phyloP scores from a whole-genome alignment of 2,329 filamentous ascomycete genomes.

The Simplicillium aogashimaense region DNA sequence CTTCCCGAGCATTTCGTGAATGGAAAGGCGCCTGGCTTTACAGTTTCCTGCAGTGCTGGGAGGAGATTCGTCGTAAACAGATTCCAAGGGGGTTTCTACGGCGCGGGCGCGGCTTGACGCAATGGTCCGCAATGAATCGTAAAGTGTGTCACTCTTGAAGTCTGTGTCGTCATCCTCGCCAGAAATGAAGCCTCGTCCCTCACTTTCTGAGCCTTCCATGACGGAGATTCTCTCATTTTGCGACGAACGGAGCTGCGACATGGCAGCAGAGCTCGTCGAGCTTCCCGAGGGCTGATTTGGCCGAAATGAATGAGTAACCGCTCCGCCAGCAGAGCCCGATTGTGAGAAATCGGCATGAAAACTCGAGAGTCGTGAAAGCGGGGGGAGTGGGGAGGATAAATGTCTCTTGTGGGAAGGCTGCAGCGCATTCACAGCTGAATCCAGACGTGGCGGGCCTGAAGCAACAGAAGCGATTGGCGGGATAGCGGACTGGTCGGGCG shows the following conservation, averaged over 20 bases:
- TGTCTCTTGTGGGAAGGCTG: constrained; percentile 28
- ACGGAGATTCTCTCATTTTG: constrained; percentile 38
- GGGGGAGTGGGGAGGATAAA: constrained; percentile 45
- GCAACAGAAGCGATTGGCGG: constrained; percentile 11
- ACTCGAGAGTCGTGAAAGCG: constrained; percentile 42
- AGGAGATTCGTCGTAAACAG: constrained; percentile 73
- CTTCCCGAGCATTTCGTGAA: constrained; percentile 47
- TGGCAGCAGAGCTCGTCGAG: constrained; percentile 30
- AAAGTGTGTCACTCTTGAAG: constrained; percentile 66
- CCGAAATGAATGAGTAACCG: constrained; percentile 23
- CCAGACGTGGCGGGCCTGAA: constrained; percentile 10
- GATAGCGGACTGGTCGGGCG: constrained; percentile 14
- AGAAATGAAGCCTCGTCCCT: constrained; percentile 53
- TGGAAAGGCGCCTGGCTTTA: constrained; percentile 45
- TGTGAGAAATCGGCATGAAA: constrained; percentile 44
- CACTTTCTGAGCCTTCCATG: constrained; percentile 60
- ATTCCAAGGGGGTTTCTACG: constrained; percentile 63
- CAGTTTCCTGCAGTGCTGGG: constrained; percentile 44
- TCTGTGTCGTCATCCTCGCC: constrained; percentile 72
- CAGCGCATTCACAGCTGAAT: constrained; percentile 11
- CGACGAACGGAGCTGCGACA: constrained; percentile 24
- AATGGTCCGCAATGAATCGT: constrained; percentile 65
- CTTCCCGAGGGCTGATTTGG: constrained; percentile 32
- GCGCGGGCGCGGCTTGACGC: constrained; percentile 57
- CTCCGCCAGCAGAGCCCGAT: constrained; percentile 29